Evolutionary conservation across 139 green algal species (phyloP), one percentile per base, ranked within the genome.

Genomic region (Pleodorina starrii): DNA sequence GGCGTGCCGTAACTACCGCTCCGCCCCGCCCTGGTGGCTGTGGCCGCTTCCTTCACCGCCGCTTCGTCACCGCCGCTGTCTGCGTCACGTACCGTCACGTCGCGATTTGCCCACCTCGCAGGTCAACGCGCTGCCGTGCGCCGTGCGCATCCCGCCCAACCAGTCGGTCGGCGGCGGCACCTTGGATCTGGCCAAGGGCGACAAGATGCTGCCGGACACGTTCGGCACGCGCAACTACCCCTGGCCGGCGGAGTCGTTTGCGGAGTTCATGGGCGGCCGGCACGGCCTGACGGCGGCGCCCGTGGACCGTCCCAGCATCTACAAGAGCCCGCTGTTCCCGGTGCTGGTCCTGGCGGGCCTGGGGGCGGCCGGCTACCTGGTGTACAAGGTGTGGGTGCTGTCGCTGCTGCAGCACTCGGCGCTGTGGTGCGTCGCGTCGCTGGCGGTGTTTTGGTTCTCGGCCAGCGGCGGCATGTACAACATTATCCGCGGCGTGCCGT

Each of bases 381-480:
- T 68, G 3, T 95, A 93, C 60, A 87, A 63, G 29, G 40, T 84
- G 48, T 74, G 57, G 21, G 29, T 21, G 42, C 38, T 42, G 75
- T 66, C 75, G 46, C 44, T 68, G 38, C 88, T 97, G 89, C 91
- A 92, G 51, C 89, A 90, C 60, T 59, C 72, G 1, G 63, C 51
- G 32, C 66, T 96, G 19, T 97, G 93, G 84, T 76, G 72, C 0
- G 9, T 92, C 12, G 91, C 90, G 43, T 79, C 90, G 0, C 73
- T 97, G 23, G 85, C 90, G 17, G 79, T 98, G 12, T 97, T 91
- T 68, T 97, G 93, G 93, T 97, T 96, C 48, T 93, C 91, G 0
- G 89, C 93, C 5, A 95, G 92, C 10, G 94, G 94, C 1, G 96
- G 96, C 86, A 97, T 98, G 96, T 97, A 96, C 95, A 98, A 98